Evolutionary conservation across 2,329 filamentous ascomycete genomes (phyloP).

Genomic region (Aspergillus neoniger): DNA sequence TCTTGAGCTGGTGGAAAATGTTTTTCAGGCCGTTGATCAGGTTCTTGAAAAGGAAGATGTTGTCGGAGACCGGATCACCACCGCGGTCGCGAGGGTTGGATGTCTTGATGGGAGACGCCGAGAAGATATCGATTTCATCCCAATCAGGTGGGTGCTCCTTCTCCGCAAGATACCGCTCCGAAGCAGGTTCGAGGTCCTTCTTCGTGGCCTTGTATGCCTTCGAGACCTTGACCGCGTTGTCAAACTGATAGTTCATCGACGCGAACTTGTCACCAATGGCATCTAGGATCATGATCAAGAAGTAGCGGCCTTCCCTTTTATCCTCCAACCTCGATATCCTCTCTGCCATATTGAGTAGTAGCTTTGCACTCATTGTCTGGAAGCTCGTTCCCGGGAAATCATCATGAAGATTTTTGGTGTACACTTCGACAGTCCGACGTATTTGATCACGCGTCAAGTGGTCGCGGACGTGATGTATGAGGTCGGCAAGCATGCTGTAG

Average conservation of each 20-base stretch:
- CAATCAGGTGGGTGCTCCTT: constrained; percentile 81
- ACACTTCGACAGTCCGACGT: constrained; percentile 91
- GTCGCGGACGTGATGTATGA: constrained; percentile 96
- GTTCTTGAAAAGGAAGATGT: constrained; percentile 97
- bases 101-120: constrained; percentile 92
- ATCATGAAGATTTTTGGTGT: constrained; percentile 93
- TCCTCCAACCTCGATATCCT: constrained; percentile 92
- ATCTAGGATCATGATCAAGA: constrained; percentile 94
- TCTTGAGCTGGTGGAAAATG: constrained; percentile 90
- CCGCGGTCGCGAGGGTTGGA: constrained; percentile 86
- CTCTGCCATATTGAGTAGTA: constrained; percentile 96
- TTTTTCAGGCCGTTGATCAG: constrained; percentile 94
- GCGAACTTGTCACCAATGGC: constrained; percentile 98
- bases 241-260: constrained; percentile 94
- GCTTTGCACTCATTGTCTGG: constrained; percentile 98
- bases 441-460: constrained; percentile 88
- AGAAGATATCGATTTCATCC: constrained; percentile 98
- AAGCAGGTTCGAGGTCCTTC: constrained; percentile 64
- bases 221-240: constrained; percentile 91
- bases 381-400: constrained; percentile 97
- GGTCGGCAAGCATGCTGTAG: constrained; percentile 96
- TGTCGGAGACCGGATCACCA: constrained; percentile 88
- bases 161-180: constrained; percentile 83
- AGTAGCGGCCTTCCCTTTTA: constrained; percentile 91
- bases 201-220: constrained; percentile 78